These are phyloP conservation scores for Phialophora expanda DNA, from an alignment of 2,329 filamentous ascomycete genomes.

Conservation along the genomic window DNA sequence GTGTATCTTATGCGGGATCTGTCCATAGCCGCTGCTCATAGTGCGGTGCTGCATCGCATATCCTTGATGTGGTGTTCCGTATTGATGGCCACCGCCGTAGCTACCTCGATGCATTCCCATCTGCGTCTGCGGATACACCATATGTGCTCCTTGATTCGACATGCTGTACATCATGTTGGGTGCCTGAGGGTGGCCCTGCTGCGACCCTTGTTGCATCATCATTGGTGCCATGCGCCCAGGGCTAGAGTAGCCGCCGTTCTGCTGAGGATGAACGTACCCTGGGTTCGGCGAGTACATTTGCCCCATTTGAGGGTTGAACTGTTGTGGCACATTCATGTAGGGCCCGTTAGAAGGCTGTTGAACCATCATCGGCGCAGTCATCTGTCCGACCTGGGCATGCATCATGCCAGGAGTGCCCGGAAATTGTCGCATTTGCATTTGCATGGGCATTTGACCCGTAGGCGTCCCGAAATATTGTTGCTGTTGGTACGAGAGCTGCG, in stretches of 20 bases:
- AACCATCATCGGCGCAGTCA: constrained; percentile 83
- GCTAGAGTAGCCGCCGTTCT: constrained; percentile 75
- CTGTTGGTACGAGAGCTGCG: constrained; percentile 73
- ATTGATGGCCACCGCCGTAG: constrained; percentile 67
- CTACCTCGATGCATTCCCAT: constrained; percentile 66
- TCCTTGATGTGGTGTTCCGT: constrained; percentile 67
- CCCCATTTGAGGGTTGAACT: constrained; percentile 70
- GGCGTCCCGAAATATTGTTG: constrained; percentile 73
- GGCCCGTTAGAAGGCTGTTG: constrained; percentile 70
- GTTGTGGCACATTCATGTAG: constrained; percentile 75
- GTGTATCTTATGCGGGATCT: constrained; percentile 52
- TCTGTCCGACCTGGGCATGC: constrained; percentile 70
- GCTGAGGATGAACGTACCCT: constrained; percentile 69
- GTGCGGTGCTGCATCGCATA: constrained; percentile 66
- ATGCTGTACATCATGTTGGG: constrained; percentile 58
- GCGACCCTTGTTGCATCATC: constrained; percentile 94
- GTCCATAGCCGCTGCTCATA: constrained; percentile 62
- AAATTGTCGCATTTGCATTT: constrained; percentile 72
- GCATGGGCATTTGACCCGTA: constrained; percentile 62
- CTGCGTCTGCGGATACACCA: constrained; percentile 67
- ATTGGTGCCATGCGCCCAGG: constrained; percentile 83
- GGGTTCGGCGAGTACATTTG: constrained; percentile 80
- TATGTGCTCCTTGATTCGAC: constrained; percentile 70
- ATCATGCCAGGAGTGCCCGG: constrained; percentile 76
- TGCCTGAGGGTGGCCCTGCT: constrained; percentile 80